These are phyloP conservation scores for Microsporum ferrugineum DNA, from an alignment of 2,329 filamentous ascomycete genomes.

Conservation along the genomic window DNA sequence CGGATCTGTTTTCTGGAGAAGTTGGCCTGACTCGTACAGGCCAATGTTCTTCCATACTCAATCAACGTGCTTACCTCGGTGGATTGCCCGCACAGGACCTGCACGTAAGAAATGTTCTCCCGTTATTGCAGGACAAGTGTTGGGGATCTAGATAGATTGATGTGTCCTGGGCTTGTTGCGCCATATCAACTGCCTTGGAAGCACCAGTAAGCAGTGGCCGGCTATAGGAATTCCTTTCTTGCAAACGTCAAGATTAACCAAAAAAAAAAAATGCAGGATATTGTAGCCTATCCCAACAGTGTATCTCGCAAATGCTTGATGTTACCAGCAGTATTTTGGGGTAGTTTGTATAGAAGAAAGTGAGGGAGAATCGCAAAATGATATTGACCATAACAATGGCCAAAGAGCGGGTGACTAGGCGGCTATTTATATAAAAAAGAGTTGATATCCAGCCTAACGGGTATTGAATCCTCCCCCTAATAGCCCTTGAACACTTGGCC, in stretches of 20 bases:
- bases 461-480: neutral
- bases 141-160: constrained; percentile 21
- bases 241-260: too few relatives aligned
- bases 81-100: constrained; percentile 28
- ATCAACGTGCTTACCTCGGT: constrained; percentile 22
- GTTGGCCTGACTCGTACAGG: too few relatives aligned
- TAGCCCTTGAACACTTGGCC: neutral
- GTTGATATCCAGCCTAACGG: neutral
- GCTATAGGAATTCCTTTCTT: neutral
- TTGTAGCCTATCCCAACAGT: too few relatives aligned
- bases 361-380: too few relatives aligned
- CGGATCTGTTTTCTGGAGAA: too few relatives aligned
- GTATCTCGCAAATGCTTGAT: too few relatives aligned
- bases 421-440: neutral
- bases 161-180: neutral
- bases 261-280: too few relatives aligned
- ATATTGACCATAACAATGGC: neutral
- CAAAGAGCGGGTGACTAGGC: neutral
- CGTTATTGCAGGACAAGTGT: constrained; percentile 26
- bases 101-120: constrained; percentile 26
- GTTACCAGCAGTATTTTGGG: too few relatives aligned
- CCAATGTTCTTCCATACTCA: too few relatives aligned
- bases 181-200: neutral
- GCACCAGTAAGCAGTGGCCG: neutral
- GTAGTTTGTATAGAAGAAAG: too few relatives aligned